Evolutionary conservation across 352 stramenopile species (phyloP).

Genomic region (Pythium scleroteichum): DNA sequence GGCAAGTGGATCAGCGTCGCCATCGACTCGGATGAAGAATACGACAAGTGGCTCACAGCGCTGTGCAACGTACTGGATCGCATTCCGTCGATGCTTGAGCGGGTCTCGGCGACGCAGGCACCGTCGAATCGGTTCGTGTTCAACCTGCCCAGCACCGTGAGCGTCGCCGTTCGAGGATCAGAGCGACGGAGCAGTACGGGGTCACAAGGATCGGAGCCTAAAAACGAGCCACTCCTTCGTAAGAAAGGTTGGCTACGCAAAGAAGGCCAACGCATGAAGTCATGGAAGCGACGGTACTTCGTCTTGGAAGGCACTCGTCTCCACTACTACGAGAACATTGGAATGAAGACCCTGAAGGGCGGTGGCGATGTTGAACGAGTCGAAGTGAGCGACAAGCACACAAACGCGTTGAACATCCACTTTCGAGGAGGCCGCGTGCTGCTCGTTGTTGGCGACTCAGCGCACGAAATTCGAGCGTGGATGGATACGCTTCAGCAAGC

Average conservation of each 20-base stretch:
- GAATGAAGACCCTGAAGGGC: constrained; percentile 39
- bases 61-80: constrained; percentile 61
- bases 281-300: constrained; percentile 80
- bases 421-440: constrained; percentile 59
- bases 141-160: constrained; percentile 13
- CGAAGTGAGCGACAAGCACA: constrained; percentile 43
- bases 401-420: constrained; percentile 71
- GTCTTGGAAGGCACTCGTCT: constrained; percentile 38
- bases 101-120: neutral
- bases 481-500: constrained; percentile 45
- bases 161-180: constrained; percentile 1
- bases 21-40: constrained; percentile 51
- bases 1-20: constrained; percentile 65
- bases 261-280: constrained; percentile 69
- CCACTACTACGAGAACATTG: constrained; percentile 38
- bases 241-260: constrained; percentile 83
- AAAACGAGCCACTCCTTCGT: constrained; percentile 12
- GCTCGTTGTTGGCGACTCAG: constrained; percentile 63
- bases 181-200: constrained; percentile 1
- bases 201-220: constrained; percentile 1
- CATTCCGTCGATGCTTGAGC: constrained; percentile 23
- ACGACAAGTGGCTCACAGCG: constrained; percentile 63
- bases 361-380: constrained; percentile 55
- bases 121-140: constrained; percentile 21
- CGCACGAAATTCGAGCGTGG: constrained; percentile 64